These are phyloP conservation scores for Rosa persica DNA, from an alignment of 306 rosid genomes.

Conservation along the genomic window DNA sequence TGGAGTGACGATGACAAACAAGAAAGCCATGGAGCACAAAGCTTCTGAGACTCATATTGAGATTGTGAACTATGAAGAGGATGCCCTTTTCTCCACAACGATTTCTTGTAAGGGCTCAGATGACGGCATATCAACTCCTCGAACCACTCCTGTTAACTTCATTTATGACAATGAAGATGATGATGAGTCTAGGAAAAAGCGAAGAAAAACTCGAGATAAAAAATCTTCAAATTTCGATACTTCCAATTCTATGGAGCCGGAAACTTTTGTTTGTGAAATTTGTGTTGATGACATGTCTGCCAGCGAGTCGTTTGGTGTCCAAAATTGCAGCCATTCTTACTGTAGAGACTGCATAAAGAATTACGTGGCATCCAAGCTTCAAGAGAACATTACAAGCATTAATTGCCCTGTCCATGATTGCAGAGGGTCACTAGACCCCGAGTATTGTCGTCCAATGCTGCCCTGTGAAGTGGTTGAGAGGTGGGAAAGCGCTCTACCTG, in stretches of 20 bases:
- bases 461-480: conserved; percentile 37
- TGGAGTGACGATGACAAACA: neutral
- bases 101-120: neutral
- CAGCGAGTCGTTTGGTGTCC: conserved; percentile 20
- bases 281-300: conserved; percentile 34
- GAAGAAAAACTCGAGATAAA: neutral
- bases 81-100: neutral
- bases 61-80: neutral
- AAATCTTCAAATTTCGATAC: neutral
- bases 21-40: conserved; percentile 1
- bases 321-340: conserved; percentile 50
- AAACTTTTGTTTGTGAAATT: conserved; percentile 32
- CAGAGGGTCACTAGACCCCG: conserved; percentile 33
- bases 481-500: conserved; percentile 49
- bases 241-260: neutral
- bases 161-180: neutral
- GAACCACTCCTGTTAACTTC: neutral
- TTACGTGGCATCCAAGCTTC: conserved; percentile 52
- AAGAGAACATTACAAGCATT: conserved; percentile 36
- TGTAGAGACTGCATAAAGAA: conserved; percentile 49
- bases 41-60: neutral
- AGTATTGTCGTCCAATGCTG: conserved; percentile 39
- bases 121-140: neutral
- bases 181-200: neutral
- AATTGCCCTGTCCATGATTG: conserved; percentile 55